Conservation (phyloP, 164 flowering plant genomes). For the Umbilicus rupestris region DNA sequence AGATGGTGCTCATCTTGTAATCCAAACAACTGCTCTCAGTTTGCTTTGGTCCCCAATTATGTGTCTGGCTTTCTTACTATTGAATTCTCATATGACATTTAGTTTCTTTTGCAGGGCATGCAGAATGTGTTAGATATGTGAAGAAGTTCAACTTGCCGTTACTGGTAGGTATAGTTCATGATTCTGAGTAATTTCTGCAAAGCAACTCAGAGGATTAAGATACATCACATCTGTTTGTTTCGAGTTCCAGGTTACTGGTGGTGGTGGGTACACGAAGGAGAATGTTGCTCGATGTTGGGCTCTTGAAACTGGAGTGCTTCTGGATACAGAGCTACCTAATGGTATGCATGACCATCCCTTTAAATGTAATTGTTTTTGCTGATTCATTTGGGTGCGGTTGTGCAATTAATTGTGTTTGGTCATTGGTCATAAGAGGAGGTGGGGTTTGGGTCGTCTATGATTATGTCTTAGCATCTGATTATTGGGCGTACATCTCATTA, state of each 20-base stretch:
- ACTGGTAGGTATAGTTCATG: constrained; percentile 41
- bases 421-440: not conserved
- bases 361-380: not conserved
- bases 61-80: constrained; percentile 2
- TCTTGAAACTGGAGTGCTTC: constrained; percentile 87
- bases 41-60: not conserved
- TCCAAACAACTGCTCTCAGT: constrained; percentile 12
- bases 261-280: constrained; percentile 98
- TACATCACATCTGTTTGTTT: not conserved
- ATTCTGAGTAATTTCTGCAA: not conserved
- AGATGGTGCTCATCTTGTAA: constrained; percentile 79
- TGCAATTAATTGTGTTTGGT: not conserved
- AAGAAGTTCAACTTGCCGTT: constrained; percentile 89
- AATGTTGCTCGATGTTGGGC: constrained; percentile 99
- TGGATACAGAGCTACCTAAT: constrained; percentile 85
- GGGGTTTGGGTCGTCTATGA: not conserved
- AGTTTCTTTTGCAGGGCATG: constrained; percentile 53
- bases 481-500: not conserved
- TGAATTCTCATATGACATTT: constrained; percentile 9
- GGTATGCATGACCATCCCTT: constrained; percentile 29
- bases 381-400: not conserved
- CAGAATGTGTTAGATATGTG: constrained; percentile 91
- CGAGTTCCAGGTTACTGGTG: constrained; percentile 80
- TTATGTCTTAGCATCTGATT: not conserved
- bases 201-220: not conserved